Evolutionary conservation across 75 land plant species (phyloP).

Genomic region (Cupressus sempervirens): DNA sequence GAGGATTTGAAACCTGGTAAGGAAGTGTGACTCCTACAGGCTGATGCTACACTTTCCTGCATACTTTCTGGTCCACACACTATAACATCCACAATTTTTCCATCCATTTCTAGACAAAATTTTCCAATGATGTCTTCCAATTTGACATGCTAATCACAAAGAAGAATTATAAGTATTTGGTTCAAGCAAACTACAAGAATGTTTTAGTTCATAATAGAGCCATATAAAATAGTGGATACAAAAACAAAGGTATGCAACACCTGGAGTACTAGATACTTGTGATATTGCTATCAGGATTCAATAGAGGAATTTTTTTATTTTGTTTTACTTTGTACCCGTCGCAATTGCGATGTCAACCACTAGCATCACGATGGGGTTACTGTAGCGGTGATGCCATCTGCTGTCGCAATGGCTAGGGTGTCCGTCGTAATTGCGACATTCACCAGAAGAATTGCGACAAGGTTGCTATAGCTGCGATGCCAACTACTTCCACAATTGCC

Average conservation of each 20-base stretch:
- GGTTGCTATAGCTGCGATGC: no score
- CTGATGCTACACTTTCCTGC: background rate
- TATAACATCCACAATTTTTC: background rate
- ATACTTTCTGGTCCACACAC: constrained; percentile 1
- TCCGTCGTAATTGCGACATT: no score
- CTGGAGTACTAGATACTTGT: no score
- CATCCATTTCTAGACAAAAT: background rate
- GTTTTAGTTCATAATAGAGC: background rate
- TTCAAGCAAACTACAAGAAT: background rate
- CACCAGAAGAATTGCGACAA: no score
- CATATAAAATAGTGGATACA: background rate
- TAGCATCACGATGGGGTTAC: no score
- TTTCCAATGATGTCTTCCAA: background rate
- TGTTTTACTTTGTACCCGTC: no score
- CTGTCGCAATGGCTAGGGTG: no score
- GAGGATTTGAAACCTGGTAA: background rate
- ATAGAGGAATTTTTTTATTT: no score
- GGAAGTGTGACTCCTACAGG: background rate
- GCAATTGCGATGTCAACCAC: no score
- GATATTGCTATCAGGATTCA: no score
- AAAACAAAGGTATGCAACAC: background rate
- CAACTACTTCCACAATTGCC: no score
- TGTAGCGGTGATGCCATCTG: no score
- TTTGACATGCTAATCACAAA: background rate
- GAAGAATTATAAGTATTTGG: background rate